Conservation (phyloP, 75 land plant species). For the Picea sitchensis region DNA sequence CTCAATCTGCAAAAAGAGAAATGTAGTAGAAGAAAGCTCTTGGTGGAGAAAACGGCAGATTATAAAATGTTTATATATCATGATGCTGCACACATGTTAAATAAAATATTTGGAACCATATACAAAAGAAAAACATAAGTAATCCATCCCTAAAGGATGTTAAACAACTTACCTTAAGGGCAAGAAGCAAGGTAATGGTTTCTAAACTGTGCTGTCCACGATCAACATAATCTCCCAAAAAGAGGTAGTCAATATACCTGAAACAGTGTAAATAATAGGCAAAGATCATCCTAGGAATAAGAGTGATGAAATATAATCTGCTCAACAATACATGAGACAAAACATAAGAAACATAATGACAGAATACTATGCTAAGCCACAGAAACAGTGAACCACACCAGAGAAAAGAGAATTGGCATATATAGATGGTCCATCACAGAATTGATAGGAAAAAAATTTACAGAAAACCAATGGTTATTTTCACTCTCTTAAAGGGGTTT, state of each 20-base stretch:
- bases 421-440: not conserved
- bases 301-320: not conserved
- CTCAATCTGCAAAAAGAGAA: constrained; percentile 60
- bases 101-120: not conserved
- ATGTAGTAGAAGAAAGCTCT: not conserved
- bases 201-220: constrained; percentile 93
- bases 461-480: not conserved
- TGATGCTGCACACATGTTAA: not conserved
- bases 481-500: not conserved
- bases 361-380: not conserved
- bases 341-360: not conserved
- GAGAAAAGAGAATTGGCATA: not conserved
- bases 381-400: not conserved
- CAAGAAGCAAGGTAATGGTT: constrained; percentile 80
- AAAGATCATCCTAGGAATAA: constrained; percentile 7
- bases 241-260: constrained; percentile 90
- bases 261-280: constrained; percentile 7
- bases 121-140: not conserved
- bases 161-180: constrained; percentile 59
- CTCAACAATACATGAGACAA: not conserved
- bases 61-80: not conserved
- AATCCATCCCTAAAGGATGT: not conserved
- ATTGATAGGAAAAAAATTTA: not conserved
- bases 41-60: not conserved
- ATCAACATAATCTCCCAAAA: constrained; percentile 92